These are phyloP conservation scores for Daucus carota DNA, from an alignment of 129 eudicot species.

Conservation along the genomic window DNA sequence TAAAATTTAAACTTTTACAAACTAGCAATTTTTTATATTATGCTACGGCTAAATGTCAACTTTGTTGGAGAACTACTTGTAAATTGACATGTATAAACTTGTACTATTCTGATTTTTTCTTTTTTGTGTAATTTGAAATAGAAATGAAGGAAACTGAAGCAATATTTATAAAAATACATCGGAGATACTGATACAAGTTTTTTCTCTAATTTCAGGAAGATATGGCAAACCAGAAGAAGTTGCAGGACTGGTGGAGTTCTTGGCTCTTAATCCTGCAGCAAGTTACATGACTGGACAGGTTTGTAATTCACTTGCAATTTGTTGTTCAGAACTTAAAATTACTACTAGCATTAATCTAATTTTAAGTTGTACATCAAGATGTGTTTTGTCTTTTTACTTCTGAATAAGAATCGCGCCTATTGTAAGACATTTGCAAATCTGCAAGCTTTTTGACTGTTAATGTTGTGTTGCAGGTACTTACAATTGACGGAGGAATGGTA, in stretches of 20 bases:
- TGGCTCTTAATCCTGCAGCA: conserved; percentile 94
- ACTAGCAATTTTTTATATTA: background rate
- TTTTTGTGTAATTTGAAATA: background rate
- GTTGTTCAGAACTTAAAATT: background rate
- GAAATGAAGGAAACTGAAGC: background rate
- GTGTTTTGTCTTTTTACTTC: background rate
- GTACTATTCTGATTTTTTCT: background rate
- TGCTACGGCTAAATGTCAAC: background rate
- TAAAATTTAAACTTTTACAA: background rate
- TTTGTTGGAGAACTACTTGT: too few species aligned
- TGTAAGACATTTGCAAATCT: background rate
- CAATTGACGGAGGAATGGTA: conserved; percentile 96
- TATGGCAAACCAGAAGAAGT: conserved; percentile 88
- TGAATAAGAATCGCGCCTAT: background rate
- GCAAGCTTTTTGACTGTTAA: background rate
- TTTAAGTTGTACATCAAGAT: background rate
- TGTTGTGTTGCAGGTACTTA: conserved; percentile 48
- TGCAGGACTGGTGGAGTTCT: conserved; percentile 90
- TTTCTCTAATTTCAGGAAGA: conserved; percentile 43
- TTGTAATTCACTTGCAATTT: conserved; percentile 6
- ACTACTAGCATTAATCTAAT: background rate
- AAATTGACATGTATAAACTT: too few species aligned
- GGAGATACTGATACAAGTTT: background rate
- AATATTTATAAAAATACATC: background rate
- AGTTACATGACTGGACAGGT: conserved; percentile 98